phyloP scores from a whole-genome alignment of 2,329 filamentous ascomycete genomes.

The Aspergillus persii region DNA sequence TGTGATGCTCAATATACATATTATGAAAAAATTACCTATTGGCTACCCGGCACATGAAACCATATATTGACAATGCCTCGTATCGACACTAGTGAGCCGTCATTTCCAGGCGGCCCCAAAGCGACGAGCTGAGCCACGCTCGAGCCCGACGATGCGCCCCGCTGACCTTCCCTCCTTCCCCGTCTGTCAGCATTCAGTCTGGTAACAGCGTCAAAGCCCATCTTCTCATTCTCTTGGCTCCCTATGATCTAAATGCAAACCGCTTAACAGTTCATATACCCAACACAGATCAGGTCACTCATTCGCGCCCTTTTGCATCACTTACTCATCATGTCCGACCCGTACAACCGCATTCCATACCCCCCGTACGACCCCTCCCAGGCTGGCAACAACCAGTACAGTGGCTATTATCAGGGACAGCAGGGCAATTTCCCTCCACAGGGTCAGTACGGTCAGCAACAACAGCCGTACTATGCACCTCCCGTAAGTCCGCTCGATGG shows the following conservation, averaged over 20 bases:
- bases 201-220: background rate
- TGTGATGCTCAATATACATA: no score
- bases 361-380: background rate
- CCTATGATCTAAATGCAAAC: background rate
- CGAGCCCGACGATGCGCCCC: background rate
- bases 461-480: conserved; percentile 25
- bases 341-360: background rate
- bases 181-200: background rate
- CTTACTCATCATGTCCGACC: background rate
- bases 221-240: background rate
- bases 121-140: background rate
- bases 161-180: background rate
- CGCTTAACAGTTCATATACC: background rate
- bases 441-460: conserved; percentile 19
- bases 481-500: conserved; percentile 20
- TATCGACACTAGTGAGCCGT: background rate
- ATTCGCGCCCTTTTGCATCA: background rate
- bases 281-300: background rate
- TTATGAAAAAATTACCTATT: no score
- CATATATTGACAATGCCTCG: background rate
- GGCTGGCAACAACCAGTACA: conserved; percentile 20
- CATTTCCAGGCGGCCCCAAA: background rate
- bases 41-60: no score
- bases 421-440: conserved; percentile 23
- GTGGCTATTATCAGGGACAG: conserved; percentile 16